Evolutionary conservation across 2,329 filamentous ascomycete species (phyloP), one percentile per base, ranked within the genome.

Genomic region (Amphichorda felina): DNA sequence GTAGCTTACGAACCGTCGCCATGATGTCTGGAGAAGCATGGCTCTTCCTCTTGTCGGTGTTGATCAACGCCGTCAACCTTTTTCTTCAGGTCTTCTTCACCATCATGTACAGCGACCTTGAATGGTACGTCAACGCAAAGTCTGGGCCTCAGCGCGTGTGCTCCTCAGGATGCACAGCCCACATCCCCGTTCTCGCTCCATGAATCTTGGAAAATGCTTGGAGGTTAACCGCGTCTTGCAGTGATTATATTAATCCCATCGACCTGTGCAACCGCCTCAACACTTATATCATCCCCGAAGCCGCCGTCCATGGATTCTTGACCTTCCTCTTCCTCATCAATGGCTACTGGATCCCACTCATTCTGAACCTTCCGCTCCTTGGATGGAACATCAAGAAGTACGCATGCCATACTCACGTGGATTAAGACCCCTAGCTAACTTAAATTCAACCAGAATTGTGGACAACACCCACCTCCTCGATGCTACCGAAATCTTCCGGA

Each of bases 71-170:
- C 69, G 88, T 98, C 77, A 98, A 98, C 72, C 76, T 98, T 56
- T 98, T 98, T 66, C 75, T 98, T 39, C 93, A 98, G 70, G 91
- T 98, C 52, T 98, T 98, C 75, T 98, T 98, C 70, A 98, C 91
- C 40, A 98, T 98, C 58, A 98, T 98, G 93, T 98, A 96, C 69
- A 94, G 86, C 64, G 91, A 98, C 73, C 67, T 98, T 54, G 91
- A 98, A 82, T 98, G 91, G 88, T 94, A 69, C 55, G 84, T 71
- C 6, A 30, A n/a, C n/a, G n/a, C n/a, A n/a, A 30, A 30, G 17
- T 13, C 17, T 30, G 27, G 11, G n/a, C n/a, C n/a, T n/a, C n/a
- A n/a, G n/a, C 2, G 9, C 15, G 26, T 15, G 7, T 15, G n/a
- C 26, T 13, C 15, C n/a, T 29, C 26, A n/a, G 26, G n/a, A 29